Base-by-base conservation (phyloP, 2,329 filamentous ascomycete genomes). In the Pseudopyricularia javanii region DNA sequence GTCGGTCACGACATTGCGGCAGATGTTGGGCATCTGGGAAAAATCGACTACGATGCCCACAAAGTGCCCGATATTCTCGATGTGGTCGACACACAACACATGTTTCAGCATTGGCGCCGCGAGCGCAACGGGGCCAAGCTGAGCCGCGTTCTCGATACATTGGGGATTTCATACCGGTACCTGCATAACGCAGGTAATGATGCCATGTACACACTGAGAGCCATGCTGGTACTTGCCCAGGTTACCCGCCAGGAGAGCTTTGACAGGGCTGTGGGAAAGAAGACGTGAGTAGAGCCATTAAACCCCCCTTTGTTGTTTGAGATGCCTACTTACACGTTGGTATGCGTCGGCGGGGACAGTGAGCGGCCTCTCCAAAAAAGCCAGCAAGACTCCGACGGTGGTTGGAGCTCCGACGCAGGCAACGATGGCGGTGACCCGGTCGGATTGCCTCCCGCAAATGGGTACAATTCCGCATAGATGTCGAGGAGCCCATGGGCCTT, bases 111-210 rank as follows among this genome's bases (percentile, higher is more conserved):
- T 14, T 76, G 84, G 61, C 74, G 74, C 32, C 72, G 74, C 14
- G 74, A 78, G 22, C 60, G 63, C 0, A 70, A 85, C 2, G 64
- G 73, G 3, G 74, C 76, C 14, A 77, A 76, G 1, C 74, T 97
- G 2, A 70, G 69, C 0, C 69, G 60, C 6, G 73, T 94, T 14
- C 75, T 95, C 24, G 61, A 66, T 6, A 75, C 84, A 6, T 71
- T 95, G 28, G 78, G 76, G 3, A 78, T 94, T 8, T 60, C 68
- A 0, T 78, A 74, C 43, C 78, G 72, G 66, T 74, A 86, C 59
- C 72, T 91, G n/a, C 90, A 95, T 66, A 95, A 95, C 62, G 90
- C 84, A 0, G 83, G 90, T 2, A 95, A 95, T 58, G 90, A 95
- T 63, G 89, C 90, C 0, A 77, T 82, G 1, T 93, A 86, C 63